These are phyloP conservation scores for Rhynchospora breviuscula DNA, from an alignment of 176 grass and related monocot genomes.

Conservation along the genomic window DNA sequence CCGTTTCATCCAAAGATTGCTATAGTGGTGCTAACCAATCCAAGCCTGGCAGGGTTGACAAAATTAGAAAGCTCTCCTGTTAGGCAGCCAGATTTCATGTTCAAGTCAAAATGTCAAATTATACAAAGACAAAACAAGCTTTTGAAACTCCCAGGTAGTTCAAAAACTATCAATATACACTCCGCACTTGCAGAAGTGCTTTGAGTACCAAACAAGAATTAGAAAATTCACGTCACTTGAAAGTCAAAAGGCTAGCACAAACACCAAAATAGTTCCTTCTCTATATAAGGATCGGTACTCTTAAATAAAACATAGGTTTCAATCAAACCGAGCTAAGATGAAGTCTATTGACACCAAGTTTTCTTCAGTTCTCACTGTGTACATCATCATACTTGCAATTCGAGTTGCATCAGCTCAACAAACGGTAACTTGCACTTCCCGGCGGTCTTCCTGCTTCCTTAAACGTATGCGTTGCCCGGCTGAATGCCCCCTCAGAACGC, in stretches of 20 bases:
- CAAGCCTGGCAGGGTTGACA: conserved; percentile 1
- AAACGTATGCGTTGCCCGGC: conserved; percentile 19
- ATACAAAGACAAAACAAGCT: neutral
- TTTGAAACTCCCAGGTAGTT: neutral
- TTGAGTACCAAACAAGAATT: conserved; percentile 5
- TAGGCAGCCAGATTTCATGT: conserved; percentile 12
- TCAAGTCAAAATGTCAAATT: neutral
- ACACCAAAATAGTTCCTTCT: neutral
- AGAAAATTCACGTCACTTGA: neutral
- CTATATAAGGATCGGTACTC: neutral
- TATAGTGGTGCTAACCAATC: neutral
- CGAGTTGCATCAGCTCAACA: conserved; percentile 21
- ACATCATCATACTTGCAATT: neutral
- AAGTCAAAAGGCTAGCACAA: conserved; percentile 17
- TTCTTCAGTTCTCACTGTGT: neutral
- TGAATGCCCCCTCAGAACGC: conserved; percentile 11
- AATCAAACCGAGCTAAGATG: neutral
- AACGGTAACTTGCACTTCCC: neutral
- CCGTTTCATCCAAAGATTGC: neutral
- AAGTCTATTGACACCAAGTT: neutral
- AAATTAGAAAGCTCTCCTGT: neutral
- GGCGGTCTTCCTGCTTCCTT: neutral
- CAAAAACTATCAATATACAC: neutral
- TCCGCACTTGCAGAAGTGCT: neutral
- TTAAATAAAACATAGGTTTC: neutral